These are phyloP conservation scores for Hibiscus trionum DNA, from an alignment of 345 rosid genomes.

Conservation along the genomic window DNA sequence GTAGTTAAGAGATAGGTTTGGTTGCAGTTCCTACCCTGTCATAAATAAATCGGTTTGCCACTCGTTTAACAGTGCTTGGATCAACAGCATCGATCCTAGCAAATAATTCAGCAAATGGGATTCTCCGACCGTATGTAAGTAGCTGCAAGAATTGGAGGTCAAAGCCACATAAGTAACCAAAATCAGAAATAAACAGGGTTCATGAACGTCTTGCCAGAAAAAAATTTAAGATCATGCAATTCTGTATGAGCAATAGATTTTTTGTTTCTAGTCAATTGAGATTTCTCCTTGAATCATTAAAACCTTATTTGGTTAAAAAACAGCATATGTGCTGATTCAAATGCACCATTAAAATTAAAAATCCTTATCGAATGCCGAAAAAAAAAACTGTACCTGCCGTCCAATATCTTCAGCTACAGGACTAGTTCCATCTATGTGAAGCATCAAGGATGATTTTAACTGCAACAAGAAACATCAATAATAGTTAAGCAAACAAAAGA, in stretches of 20 bases:
- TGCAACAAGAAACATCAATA: conserved; percentile 23
- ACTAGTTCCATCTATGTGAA: conserved; percentile 97
- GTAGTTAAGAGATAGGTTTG: background rate
- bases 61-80: conserved; percentile 78
- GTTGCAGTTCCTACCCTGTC: conserved; percentile 53
- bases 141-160: conserved; percentile 43
- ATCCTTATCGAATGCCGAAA: background rate
- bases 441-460: conserved; percentile 91
- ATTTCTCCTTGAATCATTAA: background rate
- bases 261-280: background rate
- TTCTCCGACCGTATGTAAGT: conserved; percentile 92
- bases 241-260: background rate
- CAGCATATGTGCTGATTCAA: background rate
- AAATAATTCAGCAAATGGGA: conserved; percentile 81
- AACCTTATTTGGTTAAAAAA: conserved; percentile 1
- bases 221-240: background rate
- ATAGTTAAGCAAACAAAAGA: background rate
- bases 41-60: conserved; percentile 78
- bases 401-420: conserved; percentile 98
- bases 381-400: conserved; percentile 70
- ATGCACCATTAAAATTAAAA: background rate
- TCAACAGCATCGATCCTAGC: conserved; percentile 96
- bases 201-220: background rate
- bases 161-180: background rate
- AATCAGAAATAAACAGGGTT: background rate